phyloP scores from a whole-genome alignment of 257 asterid genomes.

The Solanum clarkiae region DNA sequence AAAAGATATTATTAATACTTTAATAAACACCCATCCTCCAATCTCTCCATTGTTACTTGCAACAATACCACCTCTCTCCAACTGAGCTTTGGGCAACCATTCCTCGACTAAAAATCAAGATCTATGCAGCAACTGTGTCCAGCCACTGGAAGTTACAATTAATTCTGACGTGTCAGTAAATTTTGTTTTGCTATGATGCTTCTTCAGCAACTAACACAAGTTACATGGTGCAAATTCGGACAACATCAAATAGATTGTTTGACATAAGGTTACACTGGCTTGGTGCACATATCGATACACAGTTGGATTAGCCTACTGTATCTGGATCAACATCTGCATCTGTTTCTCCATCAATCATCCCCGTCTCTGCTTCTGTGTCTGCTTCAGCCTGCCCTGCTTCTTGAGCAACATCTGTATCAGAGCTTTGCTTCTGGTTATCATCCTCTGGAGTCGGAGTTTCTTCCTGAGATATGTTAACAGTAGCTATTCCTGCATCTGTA shows the following conservation, averaged over 20 bases:
- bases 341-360: constrained; percentile 42
- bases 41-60: background rate
- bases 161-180: background rate
- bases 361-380: constrained; percentile 12
- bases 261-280: background rate
- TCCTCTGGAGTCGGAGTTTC: constrained; percentile 71
- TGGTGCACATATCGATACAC: background rate
- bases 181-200: background rate
- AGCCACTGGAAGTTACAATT: background rate
- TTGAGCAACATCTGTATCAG: constrained; percentile 45
- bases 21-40: background rate
- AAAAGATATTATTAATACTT: background rate
- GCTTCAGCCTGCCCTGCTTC: constrained; percentile 58
- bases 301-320: constrained; percentile 8
- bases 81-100: background rate
- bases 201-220: background rate
- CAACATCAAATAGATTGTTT: background rate
- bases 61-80: background rate
- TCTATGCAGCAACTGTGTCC: background rate
- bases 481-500: constrained; percentile 28
- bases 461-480: constrained; percentile 39
- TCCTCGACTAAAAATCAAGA: background rate
- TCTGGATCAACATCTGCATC: constrained; percentile 56
- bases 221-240: background rate
- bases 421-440: constrained; percentile 51